A percentile compares a stretch with the other conserved stretches of the same genome.
These are phyloP conservation scores for Paecilomyces formosus DNA, from an alignment of 2,329 filamentous ascomycete species.

Conservation along the genomic window DNA sequence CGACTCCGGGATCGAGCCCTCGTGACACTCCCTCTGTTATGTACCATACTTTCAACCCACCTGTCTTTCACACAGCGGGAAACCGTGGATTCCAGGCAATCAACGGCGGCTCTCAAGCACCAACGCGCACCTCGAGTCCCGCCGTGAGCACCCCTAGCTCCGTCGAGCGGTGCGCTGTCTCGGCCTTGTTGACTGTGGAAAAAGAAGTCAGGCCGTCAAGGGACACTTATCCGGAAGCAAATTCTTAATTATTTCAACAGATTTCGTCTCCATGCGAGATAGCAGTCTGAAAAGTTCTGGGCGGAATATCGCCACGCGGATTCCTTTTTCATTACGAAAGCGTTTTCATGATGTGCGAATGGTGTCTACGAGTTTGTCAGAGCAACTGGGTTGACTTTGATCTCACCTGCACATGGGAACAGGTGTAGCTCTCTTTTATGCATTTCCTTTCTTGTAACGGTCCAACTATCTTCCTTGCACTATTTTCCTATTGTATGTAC, in stretches of 20 bases:
- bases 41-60: constrained; percentile 2
- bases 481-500: neutral
- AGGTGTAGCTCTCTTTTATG: neutral
- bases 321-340: neutral
- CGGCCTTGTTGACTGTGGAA: constrained; percentile 14
- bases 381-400: neutral
- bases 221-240: neutral
- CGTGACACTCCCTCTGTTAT: constrained; percentile 7
- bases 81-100: constrained; percentile 11
- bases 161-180: constrained; percentile 15
- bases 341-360: neutral
- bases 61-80: neutral
- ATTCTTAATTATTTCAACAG: neutral
- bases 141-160: constrained; percentile 5
- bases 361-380: neutral
- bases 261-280: neutral
- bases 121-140: constrained; percentile 1
- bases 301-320: neutral
- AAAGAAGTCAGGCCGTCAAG: constrained; percentile 10
- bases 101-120: constrained; percentile 4
- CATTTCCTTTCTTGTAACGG: neutral
- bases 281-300: neutral
- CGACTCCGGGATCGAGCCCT: constrained; percentile 15
- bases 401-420: neutral
- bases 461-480: neutral